Conservation (phyloP, 1,139 yeast species). For the Pichia kudriavzevii region DNA sequence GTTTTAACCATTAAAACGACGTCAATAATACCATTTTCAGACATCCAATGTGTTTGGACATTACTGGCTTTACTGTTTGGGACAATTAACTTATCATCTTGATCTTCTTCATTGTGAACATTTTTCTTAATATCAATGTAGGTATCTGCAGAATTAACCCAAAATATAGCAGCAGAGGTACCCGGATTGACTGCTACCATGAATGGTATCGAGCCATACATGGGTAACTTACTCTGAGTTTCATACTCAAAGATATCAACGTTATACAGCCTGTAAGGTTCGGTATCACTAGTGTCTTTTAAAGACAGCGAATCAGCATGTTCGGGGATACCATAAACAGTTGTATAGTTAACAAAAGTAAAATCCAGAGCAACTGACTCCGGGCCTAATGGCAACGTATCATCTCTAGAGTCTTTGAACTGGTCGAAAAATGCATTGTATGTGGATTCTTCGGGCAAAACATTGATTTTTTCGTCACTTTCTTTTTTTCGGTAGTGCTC, state of each 20-base stretch:
- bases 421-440: slow-evolving; percentile 54
- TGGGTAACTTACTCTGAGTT: slow-evolving; percentile 70
- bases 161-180: slow-evolving; percentile 68
- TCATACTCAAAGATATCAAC: slow-evolving; percentile 95
- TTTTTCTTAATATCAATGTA: slow-evolving; percentile 61
- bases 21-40: slow-evolving; percentile 82
- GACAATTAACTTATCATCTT: slow-evolving; percentile 11
- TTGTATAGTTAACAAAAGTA: slow-evolving; percentile 47
- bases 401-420: slow-evolving; percentile 54
- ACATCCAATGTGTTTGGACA: slow-evolving; percentile 77
- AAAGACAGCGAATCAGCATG: slow-evolving; percentile 78
- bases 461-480: slow-evolving; percentile 31
- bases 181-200: slow-evolving; percentile 61
- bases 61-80: slow-evolving; percentile 8
- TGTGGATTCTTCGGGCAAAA: slow-evolving; percentile 48
- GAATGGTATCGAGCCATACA: slow-evolving; percentile 93
- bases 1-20: slow-evolving; percentile 61
- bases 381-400: slow-evolving; percentile 73
- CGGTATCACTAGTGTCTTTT: slow-evolving; percentile 52
- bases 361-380: slow-evolving; percentile 82
- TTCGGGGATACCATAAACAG: slow-evolving; percentile 90
- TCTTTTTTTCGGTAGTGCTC: slow-evolving; percentile 63
- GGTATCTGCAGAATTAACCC: slow-evolving; percentile 93
- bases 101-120: slow-evolving; percentile 3
- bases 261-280: slow-evolving; percentile 80